phyloP scores from a whole-genome alignment of 1,284 basidiomycete species.

The Fomitopsis pinicola region DNA sequence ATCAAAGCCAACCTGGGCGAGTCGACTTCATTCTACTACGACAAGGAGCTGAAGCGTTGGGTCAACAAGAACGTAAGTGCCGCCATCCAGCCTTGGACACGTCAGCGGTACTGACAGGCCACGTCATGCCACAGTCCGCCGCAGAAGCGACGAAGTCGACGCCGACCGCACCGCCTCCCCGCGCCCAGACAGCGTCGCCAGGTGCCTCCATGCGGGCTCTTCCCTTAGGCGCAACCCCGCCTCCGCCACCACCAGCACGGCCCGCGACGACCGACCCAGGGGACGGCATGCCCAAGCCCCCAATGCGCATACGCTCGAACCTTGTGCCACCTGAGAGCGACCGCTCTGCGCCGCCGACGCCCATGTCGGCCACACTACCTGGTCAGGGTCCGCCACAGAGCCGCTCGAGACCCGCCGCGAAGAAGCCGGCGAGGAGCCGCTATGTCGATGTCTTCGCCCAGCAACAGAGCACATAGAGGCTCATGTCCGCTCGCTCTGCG shows the following conservation, averaged over 20 bases:
- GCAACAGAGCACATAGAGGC: slow-evolving; percentile 25
- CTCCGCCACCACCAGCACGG: slow-evolving; percentile 47
- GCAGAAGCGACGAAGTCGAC: slow-evolving; percentile 44
- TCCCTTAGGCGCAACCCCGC: slow-evolving; percentile 23
- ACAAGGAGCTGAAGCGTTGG: slow-evolving; percentile 94
- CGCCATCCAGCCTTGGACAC: neutral
- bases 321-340: slow-evolving; percentile 47
- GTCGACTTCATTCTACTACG: slow-evolving; percentile 89
- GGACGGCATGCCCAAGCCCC: slow-evolving; percentile 42
- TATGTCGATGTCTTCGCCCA: slow-evolving; percentile 86
- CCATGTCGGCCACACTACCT: slow-evolving; percentile 34
- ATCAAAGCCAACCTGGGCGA: slow-evolving; percentile 92
- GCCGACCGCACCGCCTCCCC: slow-evolving; percentile 61
- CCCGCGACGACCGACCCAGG: slow-evolving; percentile 59
- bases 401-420: slow-evolving; percentile 61
- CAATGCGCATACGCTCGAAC: slow-evolving; percentile 60
- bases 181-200: slow-evolving; percentile 81
- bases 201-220: slow-evolving; percentile 31
- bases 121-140: slow-evolving; percentile 38
- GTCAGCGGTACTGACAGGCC: neutral
- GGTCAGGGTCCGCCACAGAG: slow-evolving; percentile 35
- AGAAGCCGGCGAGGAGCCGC: slow-evolving; percentile 72
- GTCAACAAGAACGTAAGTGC: slow-evolving; percentile 84
- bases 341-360: slow-evolving; percentile 22
- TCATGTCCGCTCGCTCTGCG: neutral